Evolutionary conservation across 257 asterid genomes (phyloP), one percentile per base, ranked within the genome.

Genomic region (Solanum appendiculatum): DNA sequence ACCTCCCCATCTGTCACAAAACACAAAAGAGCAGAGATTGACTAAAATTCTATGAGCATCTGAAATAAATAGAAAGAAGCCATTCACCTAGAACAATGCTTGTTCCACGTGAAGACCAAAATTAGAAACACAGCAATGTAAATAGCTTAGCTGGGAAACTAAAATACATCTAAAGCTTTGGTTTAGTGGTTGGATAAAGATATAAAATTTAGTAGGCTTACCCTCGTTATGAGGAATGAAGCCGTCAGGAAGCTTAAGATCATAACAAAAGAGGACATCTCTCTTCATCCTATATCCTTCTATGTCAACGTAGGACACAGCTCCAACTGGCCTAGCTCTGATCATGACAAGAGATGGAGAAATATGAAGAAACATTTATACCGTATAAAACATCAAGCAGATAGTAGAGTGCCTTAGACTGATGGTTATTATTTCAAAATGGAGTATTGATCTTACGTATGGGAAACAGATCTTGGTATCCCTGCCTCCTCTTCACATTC

Each of bases 401-500:
- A 60, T 84, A 74, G 51, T 60, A 4, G n/a, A 85, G 60, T 31
- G 54, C 66, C 86, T 15, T 42, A 21, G 36, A 39, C n/a, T 39
- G 33, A 74, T 39, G 56, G 82, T 37, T 23, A 23, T 74, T 33
- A 37, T 46, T 60, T 48, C 44, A 56, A 69, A 63, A 54, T 51
- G 20, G 29, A 46, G 10, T 39, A 85, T 42, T 60, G 87, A 86
- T 70, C 93, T 88, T 91, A 95, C 99, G 84, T 89, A 89, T 92
- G 87, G 84, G 97, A 93, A 86, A 96, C 88, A 51, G 95, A 92
- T 85, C 88, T 92, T 48, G 98, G 98, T 87, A 96, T 95, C 66
- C 98, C 98, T 40, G 99, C 99, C 89, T 96, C 99, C 90, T 96
- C 99, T 92, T 96, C 90, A 87, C 98, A 95, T 92, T 96, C 99